phyloP scores from a whole-genome alignment of 495 filamentous ascomycete genomes.

The Penicillium subrubescens region DNA sequence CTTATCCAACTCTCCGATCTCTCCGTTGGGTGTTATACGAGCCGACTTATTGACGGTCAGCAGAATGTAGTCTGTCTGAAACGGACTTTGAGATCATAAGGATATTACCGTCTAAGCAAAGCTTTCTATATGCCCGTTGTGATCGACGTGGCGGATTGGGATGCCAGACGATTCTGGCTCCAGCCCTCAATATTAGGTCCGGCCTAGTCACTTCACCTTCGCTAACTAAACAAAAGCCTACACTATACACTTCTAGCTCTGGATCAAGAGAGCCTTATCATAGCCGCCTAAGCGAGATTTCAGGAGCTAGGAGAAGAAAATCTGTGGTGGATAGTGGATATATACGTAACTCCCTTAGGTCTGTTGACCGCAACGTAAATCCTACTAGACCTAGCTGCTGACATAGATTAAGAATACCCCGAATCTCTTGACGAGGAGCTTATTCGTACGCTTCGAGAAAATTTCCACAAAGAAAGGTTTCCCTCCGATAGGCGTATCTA shows the following conservation, averaged over 20 bases:
- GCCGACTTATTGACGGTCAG: background rate
- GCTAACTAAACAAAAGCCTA: background rate
- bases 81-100: background rate
- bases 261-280: background rate
- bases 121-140: background rate
- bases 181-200: background rate
- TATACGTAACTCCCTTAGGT: too few species aligned
- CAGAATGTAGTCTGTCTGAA: background rate
- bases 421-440: background rate
- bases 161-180: too few species aligned
- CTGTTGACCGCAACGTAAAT: background rate
- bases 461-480: too few species aligned
- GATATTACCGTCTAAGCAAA: background rate
- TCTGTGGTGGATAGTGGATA: background rate
- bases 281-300: background rate
- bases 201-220: background rate
- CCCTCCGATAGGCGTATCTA: too few species aligned
- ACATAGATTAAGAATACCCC: background rate
- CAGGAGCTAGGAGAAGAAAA: background rate
- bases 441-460: background rate
- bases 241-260: background rate
- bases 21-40: background rate
- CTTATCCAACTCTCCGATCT: constrained; percentile 4
- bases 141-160: background rate
- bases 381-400: background rate